Percentiles rank a stretch among this genome's conserved stretches.
phyloP scores from a whole-genome alignment of 2,329 filamentous ascomycete genomes.

The Fusarium humuli region DNA sequence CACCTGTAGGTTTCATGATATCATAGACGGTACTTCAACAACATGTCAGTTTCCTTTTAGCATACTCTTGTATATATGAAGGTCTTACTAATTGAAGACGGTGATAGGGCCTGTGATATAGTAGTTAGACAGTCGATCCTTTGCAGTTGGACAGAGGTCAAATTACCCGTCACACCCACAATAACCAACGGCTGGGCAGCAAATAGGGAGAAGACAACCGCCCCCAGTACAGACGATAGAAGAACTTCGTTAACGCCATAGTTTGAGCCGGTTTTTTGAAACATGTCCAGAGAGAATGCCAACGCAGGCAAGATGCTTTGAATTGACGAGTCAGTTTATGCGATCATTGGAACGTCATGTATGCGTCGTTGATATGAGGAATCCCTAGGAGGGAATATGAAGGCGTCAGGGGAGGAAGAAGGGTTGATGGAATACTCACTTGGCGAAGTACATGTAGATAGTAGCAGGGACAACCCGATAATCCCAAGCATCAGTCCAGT shows the following conservation, averaged over 20 bases:
- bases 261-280: slow-evolving; percentile 84
- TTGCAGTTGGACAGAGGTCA: not conserved
- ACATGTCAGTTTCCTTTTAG: slow-evolving; percentile 9
- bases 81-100: slow-evolving; percentile 83
- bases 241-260: slow-evolving; percentile 93
- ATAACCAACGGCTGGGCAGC: slow-evolving; percentile 90
- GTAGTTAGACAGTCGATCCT: slow-evolving; percentile 11
- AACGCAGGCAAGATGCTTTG: slow-evolving; percentile 84
- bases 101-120: slow-evolving; percentile 78
- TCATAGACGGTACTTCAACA: slow-evolving; percentile 82
- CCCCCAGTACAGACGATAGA: slow-evolving; percentile 84
- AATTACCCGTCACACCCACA: slow-evolving; percentile 82
- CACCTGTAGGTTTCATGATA: slow-evolving; percentile 81
- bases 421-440: slow-evolving; percentile 63
- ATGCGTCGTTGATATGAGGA: not conserved
- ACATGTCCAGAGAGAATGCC: slow-evolving; percentile 94
- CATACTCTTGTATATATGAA: not conserved
- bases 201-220: slow-evolving; percentile 82
- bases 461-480: slow-evolving; percentile 90
- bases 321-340: slow-evolving; percentile 27
- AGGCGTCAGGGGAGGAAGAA: not conserved
- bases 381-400: not conserved
- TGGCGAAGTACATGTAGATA: slow-evolving; percentile 95
- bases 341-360: not conserved
- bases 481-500: slow-evolving; percentile 90